Base-by-base conservation (phyloP, 768 basidiomycete species). In the Leccinum disarticulatum region DNA sequence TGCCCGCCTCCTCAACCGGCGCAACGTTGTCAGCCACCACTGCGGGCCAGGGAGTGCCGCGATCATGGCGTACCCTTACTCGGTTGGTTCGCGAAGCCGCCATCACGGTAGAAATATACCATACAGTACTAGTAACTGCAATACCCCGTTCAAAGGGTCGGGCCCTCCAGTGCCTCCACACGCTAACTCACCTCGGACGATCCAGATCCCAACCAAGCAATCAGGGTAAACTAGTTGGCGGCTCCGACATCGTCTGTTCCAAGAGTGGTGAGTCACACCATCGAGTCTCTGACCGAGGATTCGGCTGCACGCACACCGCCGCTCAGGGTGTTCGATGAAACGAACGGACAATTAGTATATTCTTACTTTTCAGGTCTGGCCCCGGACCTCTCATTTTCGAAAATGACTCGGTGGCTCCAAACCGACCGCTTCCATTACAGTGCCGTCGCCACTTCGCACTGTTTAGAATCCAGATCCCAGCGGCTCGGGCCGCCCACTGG, bases 51-150 rank as follows among this genome's bases (percentile, higher is more conserved):
- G 28, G 43, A 28, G 35, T 19, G 38, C 56, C 53, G 28, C 59
- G 55, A 52, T 46, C n/a, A 46, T 46, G 43, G 43, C 43, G n/a
- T 49, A 55, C 54, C 49, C 63, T 55, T 55, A 28, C 25, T 61
- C 33, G 47, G 38, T 54, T 28, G 31, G 22, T 50, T 52, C 47
- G 51, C 56, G 35, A 56, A 54, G 38, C 25, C 22, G 28, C 57
- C 57, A 55, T 46, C n/a, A 11, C 43, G 10, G 43, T 19, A 19
- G 19, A 46, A 41, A 46, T 19, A 19, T 46, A 46, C 19, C 9
- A n/a, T 46, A 17, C 38, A 38, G 36, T 41, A 41, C 33, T 35
- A 41, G 7, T 41, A 30, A 54, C 3, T 22, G 46, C 33, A 11
- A 33, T 11, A 31, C 41, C 48, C 36, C 22, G 35, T 38, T 51